Evolutionary conservation across 371 early-diverging fungal species (phyloP).

Genomic region (Mortierella sp.): DNA sequence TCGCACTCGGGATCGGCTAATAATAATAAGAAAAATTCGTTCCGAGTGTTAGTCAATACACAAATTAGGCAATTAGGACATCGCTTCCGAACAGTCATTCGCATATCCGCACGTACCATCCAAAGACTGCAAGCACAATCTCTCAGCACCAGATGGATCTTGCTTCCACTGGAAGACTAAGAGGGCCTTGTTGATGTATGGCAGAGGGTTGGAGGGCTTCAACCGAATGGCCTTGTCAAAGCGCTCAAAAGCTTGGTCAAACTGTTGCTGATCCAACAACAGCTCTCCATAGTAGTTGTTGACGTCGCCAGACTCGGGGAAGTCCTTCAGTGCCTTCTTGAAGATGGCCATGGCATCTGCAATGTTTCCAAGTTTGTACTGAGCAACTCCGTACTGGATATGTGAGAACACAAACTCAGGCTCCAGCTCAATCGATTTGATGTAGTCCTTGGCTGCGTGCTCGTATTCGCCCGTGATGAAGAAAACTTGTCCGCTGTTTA

Average conservation of each 20-base stretch:
- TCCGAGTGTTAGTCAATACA: too few species aligned
- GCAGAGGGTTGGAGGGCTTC: constrained; percentile 82
- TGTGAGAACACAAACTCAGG: constrained; percentile 89
- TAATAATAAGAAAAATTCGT: too few species aligned
- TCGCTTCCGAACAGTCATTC: background rate
- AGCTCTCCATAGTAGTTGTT: constrained; percentile 98
- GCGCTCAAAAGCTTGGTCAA: constrained; percentile 78
- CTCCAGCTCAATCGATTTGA: constrained; percentile 83
- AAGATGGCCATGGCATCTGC: constrained; percentile 80
- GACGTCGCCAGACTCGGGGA: constrained; percentile 88
- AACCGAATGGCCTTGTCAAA: constrained; percentile 84
- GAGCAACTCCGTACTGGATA: constrained; percentile 95
- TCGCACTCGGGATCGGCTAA: constrained; percentile 93
- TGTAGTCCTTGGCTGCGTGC: constrained; percentile 88
- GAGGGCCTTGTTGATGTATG: constrained; percentile 97
- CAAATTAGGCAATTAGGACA: too few species aligned
- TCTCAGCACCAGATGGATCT: constrained; percentile 81
- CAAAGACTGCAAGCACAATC: constrained; percentile 83
- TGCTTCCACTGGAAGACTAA: constrained; percentile 84
- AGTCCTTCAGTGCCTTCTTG: constrained; percentile 81
- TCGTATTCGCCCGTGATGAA: constrained; percentile 84
- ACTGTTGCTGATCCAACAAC: constrained; percentile 86
- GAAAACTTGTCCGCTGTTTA: constrained; percentile 59
- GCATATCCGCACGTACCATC: constrained; percentile 59
- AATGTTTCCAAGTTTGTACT: constrained; percentile 89